Base-by-base conservation (phyloP, 495 filamentous ascomycete genomes). In the Parathielavia hyrcaniae region DNA sequence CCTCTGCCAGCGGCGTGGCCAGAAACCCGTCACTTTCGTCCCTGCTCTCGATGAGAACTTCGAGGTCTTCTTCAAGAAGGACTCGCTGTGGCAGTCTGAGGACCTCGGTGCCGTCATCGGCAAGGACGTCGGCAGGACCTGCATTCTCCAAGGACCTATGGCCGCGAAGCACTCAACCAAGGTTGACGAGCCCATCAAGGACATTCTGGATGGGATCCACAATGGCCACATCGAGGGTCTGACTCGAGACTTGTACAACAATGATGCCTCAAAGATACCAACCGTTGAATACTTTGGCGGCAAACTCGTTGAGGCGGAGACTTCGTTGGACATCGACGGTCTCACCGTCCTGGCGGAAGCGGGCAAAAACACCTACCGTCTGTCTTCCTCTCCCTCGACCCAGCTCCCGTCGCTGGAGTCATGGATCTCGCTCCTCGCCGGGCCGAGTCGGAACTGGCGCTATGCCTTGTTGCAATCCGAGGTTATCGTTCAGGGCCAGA, bases 11-110 rank as follows among this genome's bases (percentile, higher is more conserved):
- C 86, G 91, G 7, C 88, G 87, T 38, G 88, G 88, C 17, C 95
- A 98, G 77, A 98, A 98, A 77, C 93, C 93, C 0, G 88, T 93
- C 16, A 92, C 92, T 4, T 98, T 98, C 66, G 90, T 98, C 49
- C 93, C 93, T 13, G 79, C 85, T 5, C 79, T 98, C 32, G 93
- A 98, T 70, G 92, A 95, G 54, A 92, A 88, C 62, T 97, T 98
- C 50, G 93, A 97, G 70, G 95, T 90, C 71, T 98, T 86, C 77
- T 97, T 98, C 85, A 98, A 98, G 84, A 98, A 98, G 75, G 93
- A 98, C 72, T 97, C 92, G n/a, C 83, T 98, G 30, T 98, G 93
- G 93, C 93, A 98, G 73, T 96, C 91, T 0, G 93, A 98, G 72
- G 91, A 97, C 68, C 81, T 98, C 13, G 92, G 90, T 61, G 93